Base-by-base conservation (phyloP, 164 flowering plant genomes). In the Berberis thunbergii region DNA sequence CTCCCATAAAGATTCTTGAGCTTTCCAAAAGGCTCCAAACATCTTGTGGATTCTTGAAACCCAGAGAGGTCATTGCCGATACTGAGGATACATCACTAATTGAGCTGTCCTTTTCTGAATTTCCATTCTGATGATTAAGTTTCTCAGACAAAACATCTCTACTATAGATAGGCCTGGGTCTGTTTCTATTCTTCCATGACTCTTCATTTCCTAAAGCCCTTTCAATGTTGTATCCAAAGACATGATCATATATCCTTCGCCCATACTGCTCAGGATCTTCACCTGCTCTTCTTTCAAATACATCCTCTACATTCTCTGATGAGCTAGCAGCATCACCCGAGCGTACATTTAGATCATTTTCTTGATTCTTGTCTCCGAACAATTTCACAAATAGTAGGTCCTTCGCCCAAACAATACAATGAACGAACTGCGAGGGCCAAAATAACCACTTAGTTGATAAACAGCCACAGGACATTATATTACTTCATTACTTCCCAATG, bases 321-420 rank as follows among this genome's bases (percentile, higher is more conserved):
- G 96, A 81, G 74, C 77, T 77, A 64, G 81, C 70, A 74, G 81
- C 76, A 76, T 84, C 87, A 74, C 68, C 67, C 2, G 99, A 82
- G 45, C 83, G 96, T 55, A 85, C 96, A 82, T 95, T 91, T 9
- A 95, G 73, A 80, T 95, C 99, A 80, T 95, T 91, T 3, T 80
- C 99, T 70, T 86, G 96, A 75, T 85, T 87, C 73, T 78, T 95
- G 74, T 91, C 97, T 50, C 99, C 97, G 77, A 91, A 88, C 57
- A 95, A 75, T 76, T 91, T 91, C 2, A 96, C 83, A 80, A 91
- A 95, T 55, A 95, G 96, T n/a, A 95, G 79, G 61, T 95, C 99
- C 77, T 95, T 95, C 13, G 97, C 97, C 99, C 99, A 95, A 42
- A 89, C 99, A 75, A 91, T 84, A 74, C 97, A 95, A 77, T 95